Evolutionary conservation across 306 rosid genomes (phyloP), one percentile per base, ranked within the genome.

Genomic region (Ormosia semicastrata): DNA sequence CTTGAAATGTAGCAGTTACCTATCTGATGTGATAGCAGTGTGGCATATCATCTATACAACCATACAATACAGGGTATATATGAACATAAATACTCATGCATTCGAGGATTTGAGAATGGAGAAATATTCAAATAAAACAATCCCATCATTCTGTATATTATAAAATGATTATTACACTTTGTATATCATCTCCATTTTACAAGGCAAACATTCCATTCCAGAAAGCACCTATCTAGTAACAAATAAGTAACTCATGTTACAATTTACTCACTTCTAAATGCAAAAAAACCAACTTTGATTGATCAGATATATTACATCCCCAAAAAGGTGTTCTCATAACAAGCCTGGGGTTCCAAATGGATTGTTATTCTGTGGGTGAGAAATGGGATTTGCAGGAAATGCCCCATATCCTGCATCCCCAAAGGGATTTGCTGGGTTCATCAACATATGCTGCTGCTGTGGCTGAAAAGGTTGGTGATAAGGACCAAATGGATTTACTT

Each of bases 321-420:
- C 82, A 72, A 84, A 80, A 68, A 54, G 17, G 18, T 67, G 66
- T 32, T 59, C 54, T 90, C 83, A 96, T 82, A 96, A 86, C 83
- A 96, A 83, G 83, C 98, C 94, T 2, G 97, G 84, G 91, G 88
- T 90, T 88, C 98, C 99, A 83, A 94, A 96, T 40, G 99, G 99
- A 73, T 96, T 96, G 85, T 75, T 94, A 3, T 89, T 83, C 17
- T 90, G 96, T 13, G 90, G 92, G 67, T 92, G 98, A 70, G 92
- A 80, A 69, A 59, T 79, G 8, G 81, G 87, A 54, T 89, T 84
- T 67, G 81, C 63, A 36, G 95, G 90, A 80, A 89, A 96, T 29
- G 93, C 85, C 73, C 94, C 96, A 73, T 83, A 96, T 66, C 97
- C 97, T 15, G 89, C 58, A 85, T 94, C 99, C 7, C 93, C 98